These are phyloP conservation scores for Tylopilus plumbeoviolaceoides DNA, from an alignment of 768 basidiomycete species.

Conservation along the genomic window DNA sequence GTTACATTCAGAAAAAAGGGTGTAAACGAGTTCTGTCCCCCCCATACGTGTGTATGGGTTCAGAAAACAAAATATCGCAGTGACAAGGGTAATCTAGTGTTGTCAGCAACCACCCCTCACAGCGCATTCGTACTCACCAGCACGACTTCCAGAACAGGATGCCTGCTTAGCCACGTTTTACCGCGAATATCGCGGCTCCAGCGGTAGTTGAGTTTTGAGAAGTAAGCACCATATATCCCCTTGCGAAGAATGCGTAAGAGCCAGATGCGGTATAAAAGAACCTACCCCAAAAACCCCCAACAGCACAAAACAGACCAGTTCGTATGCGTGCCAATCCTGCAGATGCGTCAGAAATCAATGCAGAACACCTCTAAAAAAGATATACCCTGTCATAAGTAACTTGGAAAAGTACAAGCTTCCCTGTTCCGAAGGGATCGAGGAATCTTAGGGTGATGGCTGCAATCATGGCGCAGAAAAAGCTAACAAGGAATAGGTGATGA, in stretches of 20 bases:
- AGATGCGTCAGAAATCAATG: constrained; percentile 2
- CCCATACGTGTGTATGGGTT: constrained; percentile 93
- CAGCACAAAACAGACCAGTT: constrained; percentile 78
- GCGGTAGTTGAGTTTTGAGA: constrained; percentile 85
- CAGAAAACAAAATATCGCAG: constrained; percentile 74
- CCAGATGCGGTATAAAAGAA: constrained; percentile 2
- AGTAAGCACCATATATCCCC: constrained; percentile 93
- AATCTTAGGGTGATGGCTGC: constrained; percentile 92
- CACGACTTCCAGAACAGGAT: constrained; percentile 81
- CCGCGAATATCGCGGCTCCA: constrained; percentile 85
- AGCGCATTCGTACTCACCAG: constrained; percentile 47
- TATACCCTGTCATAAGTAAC: constrained; percentile 81
- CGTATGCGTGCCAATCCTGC: constrained; percentile 91
- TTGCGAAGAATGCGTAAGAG: constrained; percentile 28
- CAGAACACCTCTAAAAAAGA: neutral
- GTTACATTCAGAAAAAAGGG: constrained; percentile 85
- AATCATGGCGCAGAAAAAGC: constrained; percentile 98
- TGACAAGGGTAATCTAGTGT: constrained; percentile 69
- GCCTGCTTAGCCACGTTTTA: constrained; percentile 71
- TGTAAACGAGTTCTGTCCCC: constrained; percentile 92
- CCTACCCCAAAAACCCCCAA: constrained; percentile 87
- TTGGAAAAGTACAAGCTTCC: constrained; percentile 89
- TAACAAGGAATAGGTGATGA: constrained; percentile 31
- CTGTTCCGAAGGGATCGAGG: constrained; percentile 93
- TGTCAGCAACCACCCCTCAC: constrained; percentile 8